phyloP scores from a whole-genome alignment of 2,329 filamentous ascomycete species.

The Botryotinia globosa region DNA sequence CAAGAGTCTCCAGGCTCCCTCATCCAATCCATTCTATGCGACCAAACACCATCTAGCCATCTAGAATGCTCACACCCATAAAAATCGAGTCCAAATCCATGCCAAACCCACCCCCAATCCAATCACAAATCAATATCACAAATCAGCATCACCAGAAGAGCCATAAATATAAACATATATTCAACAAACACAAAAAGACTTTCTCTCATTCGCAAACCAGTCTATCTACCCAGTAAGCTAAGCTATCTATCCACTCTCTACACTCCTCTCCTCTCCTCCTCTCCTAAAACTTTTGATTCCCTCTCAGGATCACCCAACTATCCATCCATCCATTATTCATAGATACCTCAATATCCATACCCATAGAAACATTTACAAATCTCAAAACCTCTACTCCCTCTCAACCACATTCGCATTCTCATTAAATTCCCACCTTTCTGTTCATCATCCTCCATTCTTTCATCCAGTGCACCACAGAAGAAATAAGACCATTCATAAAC shows the following conservation, averaged over 20 bases:
- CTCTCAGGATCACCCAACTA: neutral
- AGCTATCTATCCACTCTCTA: neutral
- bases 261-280: neutral
- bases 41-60: neutral
- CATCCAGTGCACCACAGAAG: slow-evolving; percentile 6
- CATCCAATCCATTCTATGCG: neutral
- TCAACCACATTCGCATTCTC: slow-evolving; percentile 21
- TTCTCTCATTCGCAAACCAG: neutral
- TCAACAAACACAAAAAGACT: no score
- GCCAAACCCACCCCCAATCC: neutral
- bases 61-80: no score
- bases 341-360: neutral
- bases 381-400: slow-evolving; percentile 13
- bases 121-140: neutral
- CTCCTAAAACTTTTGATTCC: neutral
- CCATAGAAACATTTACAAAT: slow-evolving; percentile 3
- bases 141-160: neutral
- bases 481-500: slow-evolving; percentile 18
- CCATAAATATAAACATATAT: neutral
- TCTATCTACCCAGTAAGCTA: neutral
- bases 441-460: slow-evolving; percentile 1
- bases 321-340: neutral
- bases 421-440: slow-evolving; percentile 2
- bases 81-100: no score
- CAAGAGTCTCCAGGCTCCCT: neutral